Base-by-base conservation (phyloP, 1,139 yeast species). In the Geotrichum carabidarum region DNA sequence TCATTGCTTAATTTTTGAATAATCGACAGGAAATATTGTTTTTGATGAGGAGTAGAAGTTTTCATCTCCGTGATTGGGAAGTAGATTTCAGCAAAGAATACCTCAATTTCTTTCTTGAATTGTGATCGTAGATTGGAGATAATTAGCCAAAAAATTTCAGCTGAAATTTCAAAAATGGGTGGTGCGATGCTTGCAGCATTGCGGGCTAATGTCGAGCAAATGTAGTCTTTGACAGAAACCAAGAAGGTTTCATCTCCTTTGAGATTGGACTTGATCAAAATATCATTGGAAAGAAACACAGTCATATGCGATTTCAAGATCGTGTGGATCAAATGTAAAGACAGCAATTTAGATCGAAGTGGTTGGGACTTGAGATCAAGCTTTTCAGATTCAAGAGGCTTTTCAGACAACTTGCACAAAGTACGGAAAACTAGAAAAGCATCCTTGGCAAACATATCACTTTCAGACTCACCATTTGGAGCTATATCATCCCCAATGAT, bases 31-130 rank as follows among this genome's bases (percentile, higher is more conserved):
- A 93, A 80, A 63, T 89, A 91, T 65, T 95, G 79, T 69, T 93
- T 91, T 71, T 93, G 99, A 67, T 93, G 97, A 9, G 90, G 74
- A 0, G 97, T 89, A 1, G 97, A 87, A 1, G 95, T 83, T 65
- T 84, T 86, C 84, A 93, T 81, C 66, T 93, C 98, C 50, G 94
- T 81, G 45, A 94, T 89, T 4, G 98, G 97, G 71, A 93, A 86
- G 69, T 93, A 94, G 50, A 93, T 89, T 66, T 93, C 98, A 54
- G 85, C 87, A 74, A 93, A 81, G 66, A 94, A 88, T 0, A 94
- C 96, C 1, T 96, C 96, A 50, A 94, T 87, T 68, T 93, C 99
- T 62, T 85, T 79, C 68, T 91, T 91, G 72, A 93, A 90, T 62
- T 87, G 94, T 4, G 86, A 80, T 65, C 99, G 81, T 62, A 94